Evolutionary conservation across 192 early-diverging fungal genomes (phyloP).

Genomic region (Cetraspora pellucida): DNA sequence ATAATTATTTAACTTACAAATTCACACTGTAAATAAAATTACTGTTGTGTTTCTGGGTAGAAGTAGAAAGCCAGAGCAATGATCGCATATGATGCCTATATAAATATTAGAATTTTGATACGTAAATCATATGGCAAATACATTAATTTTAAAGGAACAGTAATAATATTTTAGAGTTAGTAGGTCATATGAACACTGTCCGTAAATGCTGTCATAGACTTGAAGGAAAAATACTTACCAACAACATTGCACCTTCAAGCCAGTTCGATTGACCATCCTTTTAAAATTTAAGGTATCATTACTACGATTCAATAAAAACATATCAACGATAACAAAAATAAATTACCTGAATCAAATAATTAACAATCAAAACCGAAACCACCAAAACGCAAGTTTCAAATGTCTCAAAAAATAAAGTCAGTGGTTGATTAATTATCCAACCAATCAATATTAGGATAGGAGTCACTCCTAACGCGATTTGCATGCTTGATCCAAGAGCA

Average conservation of each 20-base stretch:
- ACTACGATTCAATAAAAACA: neutral
- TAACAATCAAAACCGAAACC: constrained; percentile 72
- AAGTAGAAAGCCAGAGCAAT: constrained; percentile 83
- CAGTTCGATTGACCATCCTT: constrained; percentile 86
- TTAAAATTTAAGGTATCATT: neutral
- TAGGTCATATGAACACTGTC: too few species aligned
- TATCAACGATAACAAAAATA: neutral
- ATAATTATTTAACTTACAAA: too few species aligned
- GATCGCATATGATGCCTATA: constrained; percentile 71
- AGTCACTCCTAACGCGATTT: constrained; percentile 81
- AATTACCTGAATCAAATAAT: constrained; percentile 65
- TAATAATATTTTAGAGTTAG: too few species aligned
- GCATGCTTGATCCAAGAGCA: constrained; percentile 35
- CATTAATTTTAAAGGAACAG: too few species aligned
- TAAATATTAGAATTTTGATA: too few species aligned
- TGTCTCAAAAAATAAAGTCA: constrained; percentile 80
- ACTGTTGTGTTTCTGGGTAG: constrained; percentile 36
- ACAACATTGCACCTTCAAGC: constrained; percentile 85
- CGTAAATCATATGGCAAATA: too few species aligned
- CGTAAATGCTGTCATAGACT: too few species aligned
- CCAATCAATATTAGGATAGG: constrained; percentile 72
- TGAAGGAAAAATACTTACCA: constrained; percentile 34
- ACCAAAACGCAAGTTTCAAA: constrained; percentile 82
- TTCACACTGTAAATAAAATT: too few species aligned
- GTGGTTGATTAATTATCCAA: constrained; percentile 75